Evolutionary conservation across 805 yeast genomes (phyloP).

Genomic region (Cyberlindnera nakhonratchasimensis): DNA sequence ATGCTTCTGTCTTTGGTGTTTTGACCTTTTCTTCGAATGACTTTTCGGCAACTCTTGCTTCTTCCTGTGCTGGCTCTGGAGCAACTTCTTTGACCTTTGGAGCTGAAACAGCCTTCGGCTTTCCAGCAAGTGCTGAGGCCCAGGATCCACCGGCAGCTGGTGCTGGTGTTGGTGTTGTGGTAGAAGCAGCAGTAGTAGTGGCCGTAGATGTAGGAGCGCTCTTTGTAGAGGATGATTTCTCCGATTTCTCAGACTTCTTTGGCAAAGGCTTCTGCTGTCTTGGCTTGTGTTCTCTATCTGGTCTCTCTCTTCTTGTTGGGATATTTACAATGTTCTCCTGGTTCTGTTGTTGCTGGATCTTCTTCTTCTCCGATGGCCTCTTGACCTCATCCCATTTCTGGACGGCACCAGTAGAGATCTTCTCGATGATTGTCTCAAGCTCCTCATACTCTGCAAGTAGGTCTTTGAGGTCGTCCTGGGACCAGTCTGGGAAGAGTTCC

Average conservation of each 20-base stretch:
- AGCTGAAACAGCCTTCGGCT: conserved; percentile 15
- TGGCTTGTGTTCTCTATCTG: conserved; percentile 17
- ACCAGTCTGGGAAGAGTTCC: conserved; percentile 96
- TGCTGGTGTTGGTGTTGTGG: conserved; percentile 20
- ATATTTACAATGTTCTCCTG: conserved; percentile 22
- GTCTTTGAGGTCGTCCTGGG: conserved; percentile 72
- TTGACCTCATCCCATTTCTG: conserved; percentile 93
- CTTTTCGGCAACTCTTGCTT: neutral
- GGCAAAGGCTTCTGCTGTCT: conserved; percentile 22
- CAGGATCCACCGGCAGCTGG: conserved; percentile 27
- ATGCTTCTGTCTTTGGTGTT: conserved; percentile 8
- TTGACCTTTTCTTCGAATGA: conserved; percentile 1
- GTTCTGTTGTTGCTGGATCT: conserved; percentile 31
- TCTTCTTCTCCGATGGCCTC: conserved; percentile 57
- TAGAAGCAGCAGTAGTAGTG: conserved; percentile 12
- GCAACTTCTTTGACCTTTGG: conserved; percentile 1
- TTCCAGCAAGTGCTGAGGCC: conserved; percentile 28
- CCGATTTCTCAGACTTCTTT: conserved; percentile 17
- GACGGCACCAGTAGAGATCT: conserved; percentile 87
- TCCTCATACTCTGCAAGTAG: conserved; percentile 75
- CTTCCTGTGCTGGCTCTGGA: conserved; percentile 6
- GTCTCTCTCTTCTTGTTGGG: conserved; percentile 5
- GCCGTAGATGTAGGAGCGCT: conserved; percentile 10
- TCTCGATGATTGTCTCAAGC: conserved; percentile 75
- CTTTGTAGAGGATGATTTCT: conserved; percentile 14